Conservation (phyloP, 768 basidiomycete genomes). For the Phanerochaete carnosa region DNA sequence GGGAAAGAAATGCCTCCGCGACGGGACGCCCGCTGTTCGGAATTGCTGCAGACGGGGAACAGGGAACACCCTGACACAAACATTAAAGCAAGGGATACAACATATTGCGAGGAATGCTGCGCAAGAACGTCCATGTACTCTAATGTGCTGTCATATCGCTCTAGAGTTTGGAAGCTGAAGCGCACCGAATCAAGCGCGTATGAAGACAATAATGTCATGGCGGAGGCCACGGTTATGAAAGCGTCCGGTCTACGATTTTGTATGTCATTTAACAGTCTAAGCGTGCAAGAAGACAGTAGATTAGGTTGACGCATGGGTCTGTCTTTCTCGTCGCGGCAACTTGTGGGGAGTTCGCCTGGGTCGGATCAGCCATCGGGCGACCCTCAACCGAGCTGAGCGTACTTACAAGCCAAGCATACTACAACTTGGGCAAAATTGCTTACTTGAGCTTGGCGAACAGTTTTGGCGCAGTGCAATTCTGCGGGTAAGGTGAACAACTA, state of each 20-base stretch:
- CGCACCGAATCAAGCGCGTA: no score
- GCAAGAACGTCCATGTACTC: neutral
- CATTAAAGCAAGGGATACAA: neutral
- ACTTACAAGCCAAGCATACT: neutral
- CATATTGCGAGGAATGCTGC: neutral
- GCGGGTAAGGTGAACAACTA: neutral
- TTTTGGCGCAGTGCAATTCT: conserved; percentile 68
- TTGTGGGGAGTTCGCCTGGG: neutral
- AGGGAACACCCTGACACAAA: neutral
- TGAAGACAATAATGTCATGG: neutral
- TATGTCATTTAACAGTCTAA: neutral
- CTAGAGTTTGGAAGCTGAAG: neutral
- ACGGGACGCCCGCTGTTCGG: neutral
- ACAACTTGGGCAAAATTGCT: neutral
- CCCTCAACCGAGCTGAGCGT: neutral
- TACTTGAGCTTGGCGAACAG: conserved; percentile 76
- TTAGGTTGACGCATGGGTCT: neutral
- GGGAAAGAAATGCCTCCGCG: neutral
- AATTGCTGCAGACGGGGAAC: neutral
- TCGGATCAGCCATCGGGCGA: neutral
- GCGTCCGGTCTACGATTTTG: neutral
- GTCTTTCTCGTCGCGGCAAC: neutral
- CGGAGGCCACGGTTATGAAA: neutral
- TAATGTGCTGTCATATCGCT: neutral
- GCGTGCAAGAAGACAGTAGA: neutral